Evolutionary conservation across 176 grass and related monocot genomes (phyloP).

Genomic region (Oryza meridionalis): DNA sequence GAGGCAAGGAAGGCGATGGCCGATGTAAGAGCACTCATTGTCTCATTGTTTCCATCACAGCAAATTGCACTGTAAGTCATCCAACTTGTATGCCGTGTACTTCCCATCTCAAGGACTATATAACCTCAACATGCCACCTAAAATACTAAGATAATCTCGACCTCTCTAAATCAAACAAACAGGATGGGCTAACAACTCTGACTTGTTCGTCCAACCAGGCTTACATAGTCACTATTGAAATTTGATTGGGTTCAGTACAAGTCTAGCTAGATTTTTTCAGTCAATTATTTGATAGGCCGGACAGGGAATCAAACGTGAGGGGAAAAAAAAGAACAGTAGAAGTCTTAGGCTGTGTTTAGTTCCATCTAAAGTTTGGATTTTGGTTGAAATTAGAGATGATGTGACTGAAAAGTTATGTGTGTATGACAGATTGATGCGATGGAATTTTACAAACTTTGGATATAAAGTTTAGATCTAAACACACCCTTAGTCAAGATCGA

Average conservation of each 20-base stretch:
- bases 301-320: not conserved
- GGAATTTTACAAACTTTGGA: too few relatives aligned
- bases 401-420: too few relatives aligned
- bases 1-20: slow-evolving; percentile 1
- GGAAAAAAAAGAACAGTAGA: not conserved
- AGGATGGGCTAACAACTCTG: too few relatives aligned
- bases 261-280: not conserved
- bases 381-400: too few relatives aligned
- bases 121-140: not conserved
- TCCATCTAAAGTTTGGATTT: too few relatives aligned
- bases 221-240: not conserved
- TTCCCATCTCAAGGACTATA: not conserved
- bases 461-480: too few relatives aligned
- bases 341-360: too few relatives aligned
- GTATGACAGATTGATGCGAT: too few relatives aligned
- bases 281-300: not conserved
- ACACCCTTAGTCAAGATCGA: not conserved
- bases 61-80: not conserved
- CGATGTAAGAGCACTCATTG: not conserved
- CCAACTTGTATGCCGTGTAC: not conserved
- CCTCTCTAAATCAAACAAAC: too few relatives aligned
- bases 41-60: not conserved
- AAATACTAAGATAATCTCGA: not conserved
- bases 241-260: not conserved
- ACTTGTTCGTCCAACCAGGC: not conserved